Evolutionary conservation across 2,329 filamentous ascomycete genomes (phyloP), one percentile per base, ranked within the genome.

Genomic region (Fusarium praegraminearum): DNA sequence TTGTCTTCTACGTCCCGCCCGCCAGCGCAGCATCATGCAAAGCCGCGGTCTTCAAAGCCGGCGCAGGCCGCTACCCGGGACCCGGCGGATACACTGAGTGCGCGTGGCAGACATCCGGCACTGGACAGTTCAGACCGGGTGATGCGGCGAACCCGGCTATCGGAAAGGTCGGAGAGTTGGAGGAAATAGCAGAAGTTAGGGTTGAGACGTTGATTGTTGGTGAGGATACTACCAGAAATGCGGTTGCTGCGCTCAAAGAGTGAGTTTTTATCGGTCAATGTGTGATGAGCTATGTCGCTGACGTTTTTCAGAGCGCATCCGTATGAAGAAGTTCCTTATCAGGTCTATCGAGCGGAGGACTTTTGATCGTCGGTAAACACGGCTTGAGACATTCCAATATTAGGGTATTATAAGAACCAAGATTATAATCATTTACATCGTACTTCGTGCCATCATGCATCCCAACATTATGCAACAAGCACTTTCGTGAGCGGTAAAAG

Each of bases 81-180:
- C 73, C 80, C 1, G 84, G 84, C n/a, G 83, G 82, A 70, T 89
- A 89, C 73, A 86, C 84, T 26, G 85, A 89, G 70, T 85, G 81
- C 75, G 84, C 83, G 76, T 89, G 82, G 80, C 78, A 80, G 7
- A 77, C 80, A 1, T 67, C 78, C 6, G 91, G 90, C 7, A 87
- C 81, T 0, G 89, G 89, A 1, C 90, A 92, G 73, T 93, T 92
- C 77, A 85, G 87, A 0, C 90, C 90, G 0, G 88, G 87, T 1
- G 82, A 83, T 57, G 76, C 81, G 0, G 89, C 90, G 1, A 89
- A 89, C 49, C 90, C 90, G 5, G 80, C 88, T 72, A 88, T 92
- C 65, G 91, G 90, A 0, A 78, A 79, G 12, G 79, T 83, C 2
- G 89, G 89, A 1, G 76, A 80, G 41, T 73, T 92, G 1, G 89